Conservation (phyloP, 345 rosid species). For the Trapa bicornis region DNA sequence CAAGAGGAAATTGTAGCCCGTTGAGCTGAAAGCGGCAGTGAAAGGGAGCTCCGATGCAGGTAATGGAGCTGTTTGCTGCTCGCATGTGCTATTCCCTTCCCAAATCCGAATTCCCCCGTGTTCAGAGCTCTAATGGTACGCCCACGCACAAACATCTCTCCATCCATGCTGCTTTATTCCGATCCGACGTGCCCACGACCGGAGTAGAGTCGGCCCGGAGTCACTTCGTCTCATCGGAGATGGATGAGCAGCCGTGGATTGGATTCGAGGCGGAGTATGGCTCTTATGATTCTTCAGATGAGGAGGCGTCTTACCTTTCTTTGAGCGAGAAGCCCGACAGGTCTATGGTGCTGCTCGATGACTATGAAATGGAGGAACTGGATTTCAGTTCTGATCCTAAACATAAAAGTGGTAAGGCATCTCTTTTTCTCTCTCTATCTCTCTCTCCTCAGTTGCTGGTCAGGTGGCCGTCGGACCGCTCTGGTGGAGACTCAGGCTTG, state of each 20-base stretch:
- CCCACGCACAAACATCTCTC: background rate
- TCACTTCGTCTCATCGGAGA: conserved; percentile 13
- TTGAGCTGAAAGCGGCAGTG: conserved; percentile 2
- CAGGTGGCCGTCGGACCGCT: background rate
- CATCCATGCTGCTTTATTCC: background rate
- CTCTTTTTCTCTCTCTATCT: background rate
- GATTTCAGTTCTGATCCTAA: conserved; percentile 28
- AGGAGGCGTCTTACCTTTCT: conserved; percentile 29
- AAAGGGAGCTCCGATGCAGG: conserved; percentile 3
- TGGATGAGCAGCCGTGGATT: conserved; percentile 16
- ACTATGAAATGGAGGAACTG: conserved; percentile 76
- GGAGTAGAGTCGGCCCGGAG: background rate
- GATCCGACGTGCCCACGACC: background rate
- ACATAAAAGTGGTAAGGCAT: conserved; percentile 66
- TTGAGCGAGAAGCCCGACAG: conserved; percentile 72
- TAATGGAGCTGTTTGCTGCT: conserved; percentile 9
- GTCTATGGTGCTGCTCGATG: conserved; percentile 62
- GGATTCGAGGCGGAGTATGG: conserved; percentile 17
- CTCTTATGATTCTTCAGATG: conserved; percentile 17
- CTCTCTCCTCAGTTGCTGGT: background rate
- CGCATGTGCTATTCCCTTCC: background rate
- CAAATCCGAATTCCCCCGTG: background rate
- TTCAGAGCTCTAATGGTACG: background rate
- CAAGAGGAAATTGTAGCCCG: background rate
- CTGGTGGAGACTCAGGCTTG: background rate